Conservation (phyloP, 2,329 filamentous ascomycete genomes). For the Leptographium wingfieldii region DNA sequence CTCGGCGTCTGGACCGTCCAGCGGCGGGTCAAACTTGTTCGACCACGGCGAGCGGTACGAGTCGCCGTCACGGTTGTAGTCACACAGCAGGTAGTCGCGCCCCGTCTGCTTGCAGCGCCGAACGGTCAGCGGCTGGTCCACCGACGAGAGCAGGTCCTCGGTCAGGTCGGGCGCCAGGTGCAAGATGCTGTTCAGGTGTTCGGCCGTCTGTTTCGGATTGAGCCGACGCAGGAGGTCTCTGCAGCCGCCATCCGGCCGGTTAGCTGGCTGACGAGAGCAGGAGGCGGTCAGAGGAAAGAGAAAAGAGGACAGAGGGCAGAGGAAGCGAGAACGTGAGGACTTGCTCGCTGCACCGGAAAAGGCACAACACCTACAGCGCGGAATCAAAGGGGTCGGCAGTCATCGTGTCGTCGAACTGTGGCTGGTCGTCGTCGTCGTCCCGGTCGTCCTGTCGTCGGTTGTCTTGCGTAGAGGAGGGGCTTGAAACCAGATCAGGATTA, state of each 20-base stretch:
- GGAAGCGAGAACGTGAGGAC: too few species aligned
- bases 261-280: background rate
- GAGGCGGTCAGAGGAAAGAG: background rate
- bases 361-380: constrained; percentile 47
- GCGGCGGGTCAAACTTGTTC: constrained; percentile 91
- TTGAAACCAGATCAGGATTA: background rate
- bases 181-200: constrained; percentile 83
- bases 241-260: constrained; percentile 5
- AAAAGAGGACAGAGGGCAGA: background rate
- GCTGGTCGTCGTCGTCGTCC: background rate
- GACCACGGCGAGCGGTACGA: constrained; percentile 98
- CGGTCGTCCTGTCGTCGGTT: too few species aligned
- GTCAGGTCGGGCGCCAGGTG: constrained; percentile 79
- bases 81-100: constrained; percentile 93
- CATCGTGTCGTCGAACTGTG: constrained; percentile 8
- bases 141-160: constrained; percentile 93
- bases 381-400: constrained; percentile 59
- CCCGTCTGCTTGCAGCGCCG: constrained; percentile 78
- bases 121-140: constrained; percentile 86
- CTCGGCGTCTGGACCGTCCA: constrained; percentile 42
- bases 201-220: constrained; percentile 81
- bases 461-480: background rate
- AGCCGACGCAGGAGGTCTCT: constrained; percentile 97
- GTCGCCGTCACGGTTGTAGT: constrained; percentile 98
- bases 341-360: background rate